Base-by-base conservation (phyloP, 2,329 filamentous ascomycete genomes). In the Bipolaris gigantea region DNA sequence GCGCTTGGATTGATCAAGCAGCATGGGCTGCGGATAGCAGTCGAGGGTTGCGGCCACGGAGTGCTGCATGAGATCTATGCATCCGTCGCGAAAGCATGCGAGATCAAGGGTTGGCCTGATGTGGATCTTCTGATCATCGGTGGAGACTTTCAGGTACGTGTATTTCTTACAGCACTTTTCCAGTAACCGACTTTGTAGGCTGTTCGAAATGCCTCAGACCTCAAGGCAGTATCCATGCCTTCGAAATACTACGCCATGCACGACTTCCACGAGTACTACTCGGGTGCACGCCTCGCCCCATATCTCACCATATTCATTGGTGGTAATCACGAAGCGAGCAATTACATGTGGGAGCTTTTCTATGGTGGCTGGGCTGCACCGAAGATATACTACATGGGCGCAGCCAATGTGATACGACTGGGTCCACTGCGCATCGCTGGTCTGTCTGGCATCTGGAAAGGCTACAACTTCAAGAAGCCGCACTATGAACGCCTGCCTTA, bases 301-400 rank as follows among this genome's bases (percentile, higher is more conserved):
- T 96, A 92, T 70, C 81, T 96, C 41, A 99, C 94, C 15, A 79
- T 97, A 40, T 97, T 97, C 76, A 87, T 96, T 46, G 92, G 88
- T 39, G 94, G 94, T 2, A 99, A 99, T 71, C 94, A 99, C 69
- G 94, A 99, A 77, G 93, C 94, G 0, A 89, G 89, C 67, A 92
- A 89, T 46, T 86, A 97, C 74, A 79, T 96, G 5, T 94, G 87
- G 80, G 94, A 99, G 76, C 83, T 99, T 0, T 96, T 90, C 77
- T 96, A 97, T 71, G 94, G 94, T 47, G 94, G 94, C 46, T 99
- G 94, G 94, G 94, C 91, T 5, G 93, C 93, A 7, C 92, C 91
- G 8, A 96, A 94, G 63, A 97, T 99, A 60, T 99, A 97, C 80
- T 99, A 97, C 76, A 83, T 97, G 73, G 94, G 94, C 44, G 90